These are phyloP conservation scores for Echinosphaeria canescens DNA, from an alignment of 2,329 filamentous ascomycete genomes.

Conservation along the genomic window DNA sequence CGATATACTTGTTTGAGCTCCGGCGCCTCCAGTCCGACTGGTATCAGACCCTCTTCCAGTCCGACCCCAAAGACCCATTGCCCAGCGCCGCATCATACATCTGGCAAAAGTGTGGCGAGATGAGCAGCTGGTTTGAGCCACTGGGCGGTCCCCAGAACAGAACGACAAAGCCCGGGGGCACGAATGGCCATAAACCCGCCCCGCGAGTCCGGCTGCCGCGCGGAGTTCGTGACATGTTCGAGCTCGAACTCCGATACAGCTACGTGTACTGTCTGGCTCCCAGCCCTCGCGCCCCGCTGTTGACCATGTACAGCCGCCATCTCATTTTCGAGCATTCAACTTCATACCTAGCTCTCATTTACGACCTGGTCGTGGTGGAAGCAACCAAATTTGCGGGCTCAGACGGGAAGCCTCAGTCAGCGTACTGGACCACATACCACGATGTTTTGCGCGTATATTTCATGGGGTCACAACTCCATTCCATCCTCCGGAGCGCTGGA, in stretches of 20 bases:
- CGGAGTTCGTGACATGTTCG: slow-evolving; percentile 54
- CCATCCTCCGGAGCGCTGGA: slow-evolving; percentile 33
- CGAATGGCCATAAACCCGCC: too few relatives aligned
- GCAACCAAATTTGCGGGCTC: too few relatives aligned
- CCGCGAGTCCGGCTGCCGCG: slow-evolving; percentile 45
- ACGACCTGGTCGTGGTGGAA: slow-evolving; percentile 39
- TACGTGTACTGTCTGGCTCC: slow-evolving; percentile 79
- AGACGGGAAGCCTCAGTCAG: too few relatives aligned
- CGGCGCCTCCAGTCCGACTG: slow-evolving; percentile 72
- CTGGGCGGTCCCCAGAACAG: too few relatives aligned
- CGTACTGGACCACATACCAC: slow-evolving; percentile 63
- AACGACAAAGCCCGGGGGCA: too few relatives aligned
- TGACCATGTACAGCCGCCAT: slow-evolving; percentile 55
- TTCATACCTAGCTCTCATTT: slow-evolving; percentile 58
- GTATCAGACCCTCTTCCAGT: slow-evolving; percentile 79
- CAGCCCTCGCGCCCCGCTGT: slow-evolving; percentile 47
- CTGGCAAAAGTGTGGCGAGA: slow-evolving; percentile 55
- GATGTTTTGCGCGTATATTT: slow-evolving; percentile 74
- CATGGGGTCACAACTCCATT: slow-evolving; percentile 40
- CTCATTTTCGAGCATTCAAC: slow-evolving; percentile 76
- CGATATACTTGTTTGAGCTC: slow-evolving; percentile 60
- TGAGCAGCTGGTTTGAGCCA: slow-evolving; percentile 74
- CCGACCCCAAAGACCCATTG: slow-evolving; percentile 40
- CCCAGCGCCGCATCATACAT: slow-evolving; percentile 48
- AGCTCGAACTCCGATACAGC: slow-evolving; percentile 75